Evolutionary conservation across 768 basidiomycete genomes (phyloP).

Genomic region (Rhodotorula diobovata): DNA sequence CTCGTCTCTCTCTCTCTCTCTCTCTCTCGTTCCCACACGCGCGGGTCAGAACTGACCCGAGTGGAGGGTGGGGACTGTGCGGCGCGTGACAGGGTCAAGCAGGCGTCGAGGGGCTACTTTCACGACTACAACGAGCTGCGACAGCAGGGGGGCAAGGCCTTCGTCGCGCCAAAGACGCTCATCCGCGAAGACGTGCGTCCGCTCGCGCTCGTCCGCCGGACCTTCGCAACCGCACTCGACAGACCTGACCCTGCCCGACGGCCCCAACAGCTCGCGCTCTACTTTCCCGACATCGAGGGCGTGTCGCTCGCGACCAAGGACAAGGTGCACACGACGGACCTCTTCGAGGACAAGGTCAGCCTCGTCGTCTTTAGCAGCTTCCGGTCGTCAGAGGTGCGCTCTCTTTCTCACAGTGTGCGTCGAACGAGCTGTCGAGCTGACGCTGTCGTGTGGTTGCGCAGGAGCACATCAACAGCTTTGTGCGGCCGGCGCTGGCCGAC

Average conservation of each 20-base stretch:
- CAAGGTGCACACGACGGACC: slow-evolving; percentile 67
- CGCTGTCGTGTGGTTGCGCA: slow-evolving; percentile 44
- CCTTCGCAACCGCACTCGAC: background rate
- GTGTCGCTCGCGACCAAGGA: slow-evolving; percentile 58
- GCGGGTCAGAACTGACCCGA: background rate
- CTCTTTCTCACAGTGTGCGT: background rate
- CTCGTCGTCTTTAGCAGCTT: slow-evolving; percentile 78
- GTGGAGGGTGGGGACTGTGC: too few species aligned
- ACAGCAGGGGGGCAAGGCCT: slow-evolving; percentile 84
- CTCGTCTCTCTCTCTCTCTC: too few species aligned
- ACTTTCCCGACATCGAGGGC: slow-evolving; percentile 81
- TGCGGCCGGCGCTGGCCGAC: slow-evolving; percentile 44
- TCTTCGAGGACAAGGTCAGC: slow-evolving; percentile 71
- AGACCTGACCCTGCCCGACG: background rate
- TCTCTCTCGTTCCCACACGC: slow-evolving; percentile 13
- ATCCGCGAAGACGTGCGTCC: slow-evolving; percentile 81
- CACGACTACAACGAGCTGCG: slow-evolving; percentile 75
- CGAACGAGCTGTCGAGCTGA: background rate
- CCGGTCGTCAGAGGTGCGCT: slow-evolving; percentile 74
- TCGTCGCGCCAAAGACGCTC: slow-evolving; percentile 82
- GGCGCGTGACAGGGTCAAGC: slow-evolving; percentile 53
- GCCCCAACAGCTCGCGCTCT: slow-evolving; percentile 69
- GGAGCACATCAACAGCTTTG: slow-evolving; percentile 75
- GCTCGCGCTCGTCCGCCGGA: background rate
- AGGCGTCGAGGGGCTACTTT: slow-evolving; percentile 77